Evolutionary conservation across 2,329 filamentous ascomycete genomes (phyloP).

Genomic region (Laburnicola sp.): DNA sequence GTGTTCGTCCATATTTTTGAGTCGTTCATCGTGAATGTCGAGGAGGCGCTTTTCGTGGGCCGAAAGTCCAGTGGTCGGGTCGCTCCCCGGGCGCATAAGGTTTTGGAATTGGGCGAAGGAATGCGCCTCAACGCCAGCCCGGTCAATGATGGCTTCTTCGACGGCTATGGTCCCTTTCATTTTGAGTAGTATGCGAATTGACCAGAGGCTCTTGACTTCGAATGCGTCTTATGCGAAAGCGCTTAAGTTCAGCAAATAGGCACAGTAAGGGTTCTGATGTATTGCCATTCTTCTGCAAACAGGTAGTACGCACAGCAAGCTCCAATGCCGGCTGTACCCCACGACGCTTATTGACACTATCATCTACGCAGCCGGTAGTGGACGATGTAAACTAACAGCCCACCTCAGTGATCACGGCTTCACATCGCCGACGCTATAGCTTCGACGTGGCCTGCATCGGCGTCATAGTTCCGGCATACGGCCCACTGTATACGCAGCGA

Average conservation of each 20-base stretch:
- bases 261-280: background rate
- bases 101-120: slow-evolving; percentile 34
- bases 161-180: slow-evolving; percentile 36
- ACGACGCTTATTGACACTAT: background rate
- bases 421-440: slow-evolving; percentile 17
- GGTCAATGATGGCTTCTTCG: slow-evolving; percentile 36
- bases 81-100: slow-evolving; percentile 28
- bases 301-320: background rate
- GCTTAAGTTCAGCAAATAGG: too few species aligned
- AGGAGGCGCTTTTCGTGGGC: slow-evolving; percentile 28
- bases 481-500: slow-evolving; percentile 12
- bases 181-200: background rate
- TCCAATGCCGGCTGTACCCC: background rate
- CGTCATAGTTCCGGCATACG: slow-evolving; percentile 15
- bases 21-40: slow-evolving; percentile 33
- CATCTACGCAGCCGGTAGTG: background rate
- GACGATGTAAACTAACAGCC: background rate
- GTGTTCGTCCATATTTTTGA: slow-evolving; percentile 34
- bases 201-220: too few species aligned
- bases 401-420: background rate
- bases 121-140: slow-evolving; percentile 28
- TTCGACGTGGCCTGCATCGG: slow-evolving; percentile 5
- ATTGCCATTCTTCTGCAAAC: background rate
- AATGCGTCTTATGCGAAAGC: background rate
- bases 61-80: slow-evolving; percentile 24